Evolutionary conservation across 1,139 yeast species (phyloP), one percentile per base, ranked within the genome.

Genomic region (Pichia sp.): DNA sequence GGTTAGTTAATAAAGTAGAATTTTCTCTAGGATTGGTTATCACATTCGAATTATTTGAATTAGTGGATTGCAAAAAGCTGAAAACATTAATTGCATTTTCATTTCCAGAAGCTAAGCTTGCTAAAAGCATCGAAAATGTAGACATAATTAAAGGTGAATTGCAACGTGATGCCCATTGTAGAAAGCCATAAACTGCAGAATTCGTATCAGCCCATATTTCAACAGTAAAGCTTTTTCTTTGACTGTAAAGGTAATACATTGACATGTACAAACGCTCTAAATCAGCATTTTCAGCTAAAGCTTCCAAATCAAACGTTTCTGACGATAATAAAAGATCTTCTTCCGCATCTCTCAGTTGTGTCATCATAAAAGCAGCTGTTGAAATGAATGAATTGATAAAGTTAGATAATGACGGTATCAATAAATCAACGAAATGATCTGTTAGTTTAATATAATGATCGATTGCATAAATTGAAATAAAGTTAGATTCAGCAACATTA

Each of bases 81-180:
- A 69, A 73, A 1, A 72, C 72, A 37, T 74, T 68, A 4, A 60
- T 51, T 2, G 86, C 71, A 41, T 74, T 73, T 13, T 68, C 70
- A 2, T 69, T 68, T n/a, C 82, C 86, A 16, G 73, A 71, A 0
- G 91, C 69, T 33, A 91, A 66, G 5, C 94, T 80, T 2, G 93
- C 80, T 41, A 91, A 65, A 70, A 91, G 72, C 45, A 86, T 70
- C 50, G 91, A 79, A 54, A 82, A 88, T 0, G 95, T 75, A 0
- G 97, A 82, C 37, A 87, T 76, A 66, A 89, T 87, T 41, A 88
- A 67, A 6, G 93, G 81, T 13, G 91, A 85, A 48, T 83, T 87
- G 54, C 89, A 83, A 43, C 80, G 78, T 5, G 93, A 72, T 0
- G 94, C 94, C 97, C 97, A 89, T 34, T 75, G 75, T 38, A 89